phyloP scores from a whole-genome alignment of 495 filamentous ascomycete genomes.

The Talaromyces ruber region DNA sequence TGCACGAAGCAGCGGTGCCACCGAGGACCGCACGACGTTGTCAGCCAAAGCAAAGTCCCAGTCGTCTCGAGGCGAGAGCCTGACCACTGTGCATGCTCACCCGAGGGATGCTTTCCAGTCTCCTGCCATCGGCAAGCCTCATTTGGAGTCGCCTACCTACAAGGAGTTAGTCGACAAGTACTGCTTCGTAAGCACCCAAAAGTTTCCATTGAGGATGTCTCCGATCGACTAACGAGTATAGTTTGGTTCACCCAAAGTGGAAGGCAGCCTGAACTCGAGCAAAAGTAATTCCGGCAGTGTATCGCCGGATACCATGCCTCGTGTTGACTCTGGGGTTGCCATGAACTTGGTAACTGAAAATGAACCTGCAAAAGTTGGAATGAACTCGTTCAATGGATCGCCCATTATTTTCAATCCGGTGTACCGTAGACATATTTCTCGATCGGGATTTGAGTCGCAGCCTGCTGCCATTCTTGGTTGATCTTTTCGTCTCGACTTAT shows the following conservation, averaged over 20 bases:
- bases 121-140: slow-evolving; percentile 51
- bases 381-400: slow-evolving; percentile 1
- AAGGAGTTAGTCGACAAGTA: slow-evolving; percentile 94
- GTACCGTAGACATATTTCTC: background rate
- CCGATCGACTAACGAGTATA: slow-evolving; percentile 21
- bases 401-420: background rate
- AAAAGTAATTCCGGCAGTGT: background rate
- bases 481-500: background rate
- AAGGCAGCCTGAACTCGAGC: background rate
- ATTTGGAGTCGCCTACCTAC: slow-evolving; percentile 75
- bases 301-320: background rate
- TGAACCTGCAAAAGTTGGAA: background rate
- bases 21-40: slow-evolving; percentile 44
- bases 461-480: slow-evolving; percentile 1
- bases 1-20: slow-evolving; percentile 47
- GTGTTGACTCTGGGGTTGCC: slow-evolving; percentile 5
- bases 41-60: slow-evolving; percentile 28
- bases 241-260: slow-evolving; percentile 41
- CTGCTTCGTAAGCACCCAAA: slow-evolving; percentile 81
- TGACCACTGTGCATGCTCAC: slow-evolving; percentile 1
- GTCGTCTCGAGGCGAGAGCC: background rate
- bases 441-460: slow-evolving; percentile 1
- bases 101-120: slow-evolving; percentile 25
- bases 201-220: too few relatives aligned
- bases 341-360: background rate